phyloP scores from a whole-genome alignment of 2,329 filamentous ascomycete species.

The Neodidymelliopsis sp. region DNA sequence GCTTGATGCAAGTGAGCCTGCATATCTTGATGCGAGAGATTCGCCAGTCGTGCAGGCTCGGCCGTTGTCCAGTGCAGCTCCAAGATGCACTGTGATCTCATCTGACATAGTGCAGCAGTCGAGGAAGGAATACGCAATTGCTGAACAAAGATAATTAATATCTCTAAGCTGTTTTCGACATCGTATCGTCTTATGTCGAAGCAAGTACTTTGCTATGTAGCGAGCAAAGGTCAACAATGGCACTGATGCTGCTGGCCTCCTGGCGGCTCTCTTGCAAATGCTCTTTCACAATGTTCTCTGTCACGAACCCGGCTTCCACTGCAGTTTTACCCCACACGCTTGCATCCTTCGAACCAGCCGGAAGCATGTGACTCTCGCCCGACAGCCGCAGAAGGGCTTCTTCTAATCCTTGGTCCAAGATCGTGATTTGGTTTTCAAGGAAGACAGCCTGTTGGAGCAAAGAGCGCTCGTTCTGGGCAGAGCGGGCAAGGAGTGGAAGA shows the following conservation, averaged over 20 bases:
- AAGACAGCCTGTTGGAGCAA: slow-evolving; percentile 47
- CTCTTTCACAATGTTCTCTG: slow-evolving; percentile 26
- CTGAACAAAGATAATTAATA: too few species aligned
- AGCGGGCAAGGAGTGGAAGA: slow-evolving; percentile 36
- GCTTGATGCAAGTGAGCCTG: too few species aligned
- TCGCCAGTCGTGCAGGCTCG: too few species aligned
- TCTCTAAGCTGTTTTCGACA: too few species aligned
- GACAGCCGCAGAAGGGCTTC: slow-evolving; percentile 45
- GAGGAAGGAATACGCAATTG: too few species aligned
- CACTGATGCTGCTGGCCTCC: slow-evolving; percentile 34
- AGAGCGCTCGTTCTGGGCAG: slow-evolving; percentile 36
- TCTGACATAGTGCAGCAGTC: too few species aligned
- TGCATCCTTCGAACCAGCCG: slow-evolving; percentile 40
- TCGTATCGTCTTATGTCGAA: background rate
- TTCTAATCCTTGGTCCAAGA: slow-evolving; percentile 38
- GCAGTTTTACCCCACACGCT: slow-evolving; percentile 37
- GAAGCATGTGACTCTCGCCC: slow-evolving; percentile 49
- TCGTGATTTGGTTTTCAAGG: slow-evolving; percentile 41
- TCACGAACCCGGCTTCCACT: slow-evolving; percentile 28
- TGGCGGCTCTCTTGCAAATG: slow-evolving; percentile 31
- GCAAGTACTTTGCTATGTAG: slow-evolving; percentile 37
- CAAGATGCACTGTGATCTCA: too few species aligned
- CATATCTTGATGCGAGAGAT: too few species aligned
- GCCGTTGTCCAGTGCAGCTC: too few species aligned
- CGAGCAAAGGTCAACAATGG: slow-evolving; percentile 39